phyloP scores from a whole-genome alignment of 441 rosid species.

The Francoa sonchifolia region DNA sequence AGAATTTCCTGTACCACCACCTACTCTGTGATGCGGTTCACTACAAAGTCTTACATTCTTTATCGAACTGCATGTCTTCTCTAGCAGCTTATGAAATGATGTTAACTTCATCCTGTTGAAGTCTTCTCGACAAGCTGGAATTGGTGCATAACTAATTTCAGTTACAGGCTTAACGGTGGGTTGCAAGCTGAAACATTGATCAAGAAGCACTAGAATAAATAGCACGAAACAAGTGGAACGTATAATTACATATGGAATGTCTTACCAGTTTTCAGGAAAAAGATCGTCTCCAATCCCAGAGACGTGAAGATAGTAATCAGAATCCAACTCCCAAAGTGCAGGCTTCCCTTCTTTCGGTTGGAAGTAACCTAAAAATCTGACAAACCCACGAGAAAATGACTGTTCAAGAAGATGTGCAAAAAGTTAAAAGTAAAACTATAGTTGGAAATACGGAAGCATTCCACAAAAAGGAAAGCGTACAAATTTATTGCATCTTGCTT shows the following conservation, averaged over 20 bases:
- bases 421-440: neutral
- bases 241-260: too few relatives aligned
- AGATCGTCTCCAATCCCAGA: conserved; percentile 77
- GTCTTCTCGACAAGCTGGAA: conserved; percentile 90
- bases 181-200: conserved; percentile 22
- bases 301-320: conserved; percentile 95
- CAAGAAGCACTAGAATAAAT: neutral
- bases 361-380: conserved; percentile 93
- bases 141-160: conserved; percentile 54
- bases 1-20: conserved; percentile 15
- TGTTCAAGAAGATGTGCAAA: conserved; percentile 13
- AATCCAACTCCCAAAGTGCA: conserved; percentile 98
- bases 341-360: conserved; percentile 92
- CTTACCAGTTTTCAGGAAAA: conserved; percentile 50
- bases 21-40: conserved; percentile 75
- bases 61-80: conserved; percentile 72
- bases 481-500: conserved; percentile 98
- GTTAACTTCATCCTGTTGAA: conserved; percentile 79
- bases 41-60: conserved; percentile 80
- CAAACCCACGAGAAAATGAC: conserved; percentile 13
- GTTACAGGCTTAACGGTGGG: conserved; percentile 28
- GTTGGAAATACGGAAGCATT: neutral
- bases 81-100: conserved; percentile 83
- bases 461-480: conserved; percentile 24
- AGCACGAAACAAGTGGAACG: neutral